Conservation (phyloP, 179 eudicot species). For the Drosera spatulata region DNA sequence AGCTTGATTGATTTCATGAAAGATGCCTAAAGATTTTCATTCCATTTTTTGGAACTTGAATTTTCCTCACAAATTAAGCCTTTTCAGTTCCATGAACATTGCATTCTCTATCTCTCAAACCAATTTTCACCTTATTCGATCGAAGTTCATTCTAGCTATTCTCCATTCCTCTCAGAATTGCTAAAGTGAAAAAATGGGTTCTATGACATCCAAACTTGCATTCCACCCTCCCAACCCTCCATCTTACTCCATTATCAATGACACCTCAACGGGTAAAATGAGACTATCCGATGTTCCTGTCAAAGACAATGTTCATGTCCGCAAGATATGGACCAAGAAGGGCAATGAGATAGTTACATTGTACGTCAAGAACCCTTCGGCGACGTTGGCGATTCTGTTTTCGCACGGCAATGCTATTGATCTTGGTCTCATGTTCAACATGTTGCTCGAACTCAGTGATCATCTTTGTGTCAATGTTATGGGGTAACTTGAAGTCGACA, state of each 20-base stretch:
- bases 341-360: conserved; percentile 9
- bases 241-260: conserved; percentile 5
- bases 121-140: too few relatives aligned
- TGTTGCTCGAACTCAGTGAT: conserved; percentile 10
- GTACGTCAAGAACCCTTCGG: conserved; percentile 15
- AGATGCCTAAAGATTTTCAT: too few relatives aligned
- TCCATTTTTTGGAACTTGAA: too few relatives aligned
- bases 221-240: conserved; percentile 19
- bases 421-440: conserved; percentile 12
- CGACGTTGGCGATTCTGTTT: conserved; percentile 14
- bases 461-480: conserved; percentile 20
- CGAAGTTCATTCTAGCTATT: too few relatives aligned
- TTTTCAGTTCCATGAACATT: too few relatives aligned
- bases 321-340: conserved; percentile 9
- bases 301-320: conserved; percentile 6
- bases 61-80: too few relatives aligned
- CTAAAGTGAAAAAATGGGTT: conserved; percentile 6
- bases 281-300: conserved; percentile 5
- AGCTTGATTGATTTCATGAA: too few relatives aligned
- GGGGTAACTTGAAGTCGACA: conserved; percentile 7
- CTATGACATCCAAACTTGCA: conserved; percentile 16
- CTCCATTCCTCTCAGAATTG: background rate
- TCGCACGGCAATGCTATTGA: conserved; percentile 24
- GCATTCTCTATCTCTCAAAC: too few relatives aligned
- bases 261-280: conserved; percentile 8